Conservation (phyloP, 306 rosid genomes). For the Cucurbita ficifolia region DNA sequence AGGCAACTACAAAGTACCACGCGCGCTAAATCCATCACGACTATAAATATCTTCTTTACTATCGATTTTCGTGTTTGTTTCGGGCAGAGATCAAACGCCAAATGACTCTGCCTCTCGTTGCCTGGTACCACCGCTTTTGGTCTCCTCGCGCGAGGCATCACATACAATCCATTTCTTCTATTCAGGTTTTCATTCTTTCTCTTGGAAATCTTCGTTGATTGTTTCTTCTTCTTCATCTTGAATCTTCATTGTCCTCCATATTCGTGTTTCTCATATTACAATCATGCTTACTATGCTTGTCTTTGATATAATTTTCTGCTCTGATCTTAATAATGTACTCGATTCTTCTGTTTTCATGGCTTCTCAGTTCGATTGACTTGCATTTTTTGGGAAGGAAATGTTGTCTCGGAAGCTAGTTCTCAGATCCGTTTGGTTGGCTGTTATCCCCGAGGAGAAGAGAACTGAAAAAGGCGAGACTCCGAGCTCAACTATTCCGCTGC, state of each 20-base stretch:
- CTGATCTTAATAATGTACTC: not conserved
- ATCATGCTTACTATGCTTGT: not conserved
- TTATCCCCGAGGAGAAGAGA: not conserved
- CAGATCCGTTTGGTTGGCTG: not conserved
- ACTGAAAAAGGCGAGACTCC: not conserved
- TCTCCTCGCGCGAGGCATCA: constrained; percentile 1
- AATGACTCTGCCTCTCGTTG: not conserved
- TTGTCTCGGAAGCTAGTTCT: not conserved
- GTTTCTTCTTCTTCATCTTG: not conserved
- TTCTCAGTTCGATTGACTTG: not conserved
- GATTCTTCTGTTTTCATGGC: not conserved
- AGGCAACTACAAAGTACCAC: not conserved
- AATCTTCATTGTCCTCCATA: not conserved
- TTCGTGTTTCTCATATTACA: not conserved
- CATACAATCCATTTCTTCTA: not conserved
- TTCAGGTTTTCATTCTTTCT: not conserved
- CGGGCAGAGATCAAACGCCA: not conserved
- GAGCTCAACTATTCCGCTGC: not conserved
- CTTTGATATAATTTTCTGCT: not conserved
- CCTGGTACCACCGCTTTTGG: not conserved
- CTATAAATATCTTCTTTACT: not conserved
- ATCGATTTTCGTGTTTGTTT: not conserved
- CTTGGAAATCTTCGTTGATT: not conserved
- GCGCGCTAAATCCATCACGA: not conserved
- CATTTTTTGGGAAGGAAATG: not conserved